phyloP scores from a whole-genome alignment of 1,284 basidiomycete species.

The Heliocybe sulcata region DNA sequence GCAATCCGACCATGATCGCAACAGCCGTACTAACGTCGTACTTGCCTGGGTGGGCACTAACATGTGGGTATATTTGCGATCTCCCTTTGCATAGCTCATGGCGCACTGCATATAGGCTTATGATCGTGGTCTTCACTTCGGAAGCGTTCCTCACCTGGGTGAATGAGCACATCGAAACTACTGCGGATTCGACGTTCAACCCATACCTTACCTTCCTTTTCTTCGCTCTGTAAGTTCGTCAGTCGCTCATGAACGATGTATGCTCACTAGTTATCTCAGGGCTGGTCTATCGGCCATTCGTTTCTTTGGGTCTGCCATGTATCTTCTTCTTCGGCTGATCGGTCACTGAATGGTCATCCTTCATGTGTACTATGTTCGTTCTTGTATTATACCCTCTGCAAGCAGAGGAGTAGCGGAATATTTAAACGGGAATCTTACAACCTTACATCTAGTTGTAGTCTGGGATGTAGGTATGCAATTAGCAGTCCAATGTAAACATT shows the following conservation, averaged over 20 bases:
- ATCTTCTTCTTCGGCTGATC: constrained; percentile 70
- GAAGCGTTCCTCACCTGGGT: constrained; percentile 65
- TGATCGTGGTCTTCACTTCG: constrained; percentile 83
- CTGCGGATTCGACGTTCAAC: constrained; percentile 59
- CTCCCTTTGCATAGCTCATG: constrained; percentile 6
- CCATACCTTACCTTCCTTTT: constrained; percentile 83
- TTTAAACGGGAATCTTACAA: neutral
- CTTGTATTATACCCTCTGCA: neutral
- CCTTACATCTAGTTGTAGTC: neutral
- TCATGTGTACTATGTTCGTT: neutral
- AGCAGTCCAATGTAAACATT: neutral
- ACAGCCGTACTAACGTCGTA: constrained; percentile 79
- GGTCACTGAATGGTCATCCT: constrained; percentile 25
- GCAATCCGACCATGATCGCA: constrained; percentile 81
- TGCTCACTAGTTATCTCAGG: constrained; percentile 26
- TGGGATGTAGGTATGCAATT: neutral
- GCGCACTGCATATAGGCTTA: constrained; percentile 32
- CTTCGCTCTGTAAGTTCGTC: constrained; percentile 60
- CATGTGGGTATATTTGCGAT: constrained; percentile 44
- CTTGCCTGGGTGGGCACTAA: constrained; percentile 83
- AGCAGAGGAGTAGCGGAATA: neutral
- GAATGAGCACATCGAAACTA: constrained; percentile 38
- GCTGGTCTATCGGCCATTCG: constrained; percentile 75
- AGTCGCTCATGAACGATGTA: constrained; percentile 3
- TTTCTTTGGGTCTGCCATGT: constrained; percentile 71